These are phyloP conservation scores for Cystobasidium sp. DNA, from an alignment of 1,284 basidiomycete genomes.

Conservation along the genomic window DNA sequence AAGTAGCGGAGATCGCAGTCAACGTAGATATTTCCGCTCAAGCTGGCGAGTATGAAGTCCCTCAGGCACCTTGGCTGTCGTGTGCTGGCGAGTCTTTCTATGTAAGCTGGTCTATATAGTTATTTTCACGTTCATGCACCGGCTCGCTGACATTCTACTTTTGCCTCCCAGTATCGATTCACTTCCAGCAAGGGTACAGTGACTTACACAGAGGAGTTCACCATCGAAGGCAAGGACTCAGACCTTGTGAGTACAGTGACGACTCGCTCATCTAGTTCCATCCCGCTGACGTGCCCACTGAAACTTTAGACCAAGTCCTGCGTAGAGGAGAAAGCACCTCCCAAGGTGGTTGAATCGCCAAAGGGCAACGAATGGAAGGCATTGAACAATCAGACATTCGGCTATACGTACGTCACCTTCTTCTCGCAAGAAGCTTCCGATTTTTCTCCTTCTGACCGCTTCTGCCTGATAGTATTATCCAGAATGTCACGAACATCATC, in stretches of 20 bases:
- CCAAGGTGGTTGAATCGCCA: conserved; percentile 3
- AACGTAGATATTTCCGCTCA: conserved; percentile 42
- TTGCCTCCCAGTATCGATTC: conserved; percentile 31
- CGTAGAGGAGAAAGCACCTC: conserved; percentile 27
- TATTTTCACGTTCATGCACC: background rate
- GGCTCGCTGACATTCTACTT: background rate
- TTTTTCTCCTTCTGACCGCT: background rate
- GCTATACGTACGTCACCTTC: conserved; percentile 25
- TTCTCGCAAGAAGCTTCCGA: background rate
- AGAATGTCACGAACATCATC: conserved; percentile 41
- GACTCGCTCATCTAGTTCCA: background rate
- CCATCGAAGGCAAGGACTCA: conserved; percentile 19
- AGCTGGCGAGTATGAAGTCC: conserved; percentile 23
- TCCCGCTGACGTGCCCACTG: background rate
- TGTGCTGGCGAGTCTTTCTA: conserved; percentile 33
- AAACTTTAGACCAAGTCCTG: conserved; percentile 10
- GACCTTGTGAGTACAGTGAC: conserved; percentile 2
- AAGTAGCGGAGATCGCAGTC: conserved; percentile 31
- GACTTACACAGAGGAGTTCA: conserved; percentile 26
- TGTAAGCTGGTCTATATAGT: background rate
- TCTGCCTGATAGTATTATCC: conserved; percentile 29
- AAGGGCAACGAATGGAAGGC: conserved; percentile 34
- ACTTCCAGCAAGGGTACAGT: conserved; percentile 12
- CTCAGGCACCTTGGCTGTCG: conserved; percentile 35
- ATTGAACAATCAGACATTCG: conserved; percentile 23